Conservation (phyloP, 345 rosid species). For the Nasturtium officinale region DNA sequence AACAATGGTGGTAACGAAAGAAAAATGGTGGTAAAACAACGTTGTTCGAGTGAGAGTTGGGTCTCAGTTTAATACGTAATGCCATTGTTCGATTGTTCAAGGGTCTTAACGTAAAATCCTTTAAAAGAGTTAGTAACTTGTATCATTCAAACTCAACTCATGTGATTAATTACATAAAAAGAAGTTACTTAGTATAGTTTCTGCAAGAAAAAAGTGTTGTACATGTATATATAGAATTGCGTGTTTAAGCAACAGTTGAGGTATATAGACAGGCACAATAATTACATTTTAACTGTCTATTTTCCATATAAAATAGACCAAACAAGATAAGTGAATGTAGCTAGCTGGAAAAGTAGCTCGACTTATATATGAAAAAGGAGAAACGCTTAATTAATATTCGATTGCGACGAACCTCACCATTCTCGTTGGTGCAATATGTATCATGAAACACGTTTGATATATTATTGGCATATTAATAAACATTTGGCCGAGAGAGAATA, state of each 20-base stretch:
- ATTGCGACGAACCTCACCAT: slow-evolving; percentile 26
- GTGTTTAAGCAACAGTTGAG: background rate
- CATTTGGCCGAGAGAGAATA: slow-evolving; percentile 18
- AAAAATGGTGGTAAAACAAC: background rate
- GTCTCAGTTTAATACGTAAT: background rate
- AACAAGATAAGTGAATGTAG: slow-evolving; percentile 28
- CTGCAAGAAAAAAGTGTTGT: background rate
- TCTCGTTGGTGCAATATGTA: slow-evolving; percentile 9
- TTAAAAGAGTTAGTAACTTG: background rate
- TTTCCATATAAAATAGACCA: slow-evolving; percentile 25
- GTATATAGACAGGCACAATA: slow-evolving; percentile 1
- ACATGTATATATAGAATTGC: background rate
- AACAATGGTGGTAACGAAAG: background rate
- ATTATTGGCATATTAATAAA: slow-evolving; percentile 9
- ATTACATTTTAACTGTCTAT: background rate
- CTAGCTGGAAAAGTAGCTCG: slow-evolving; percentile 25
- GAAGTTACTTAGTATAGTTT: background rate
- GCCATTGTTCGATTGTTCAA: background rate
- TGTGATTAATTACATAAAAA: background rate
- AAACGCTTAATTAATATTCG: slow-evolving; percentile 4
- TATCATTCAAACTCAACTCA: background rate
- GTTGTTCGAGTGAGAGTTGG: background rate
- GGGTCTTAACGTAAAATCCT: background rate
- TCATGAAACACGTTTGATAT: slow-evolving; percentile 31
- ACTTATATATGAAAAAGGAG: slow-evolving; percentile 19